A percentile compares a stretch with the other conserved stretches of the same genome.
phyloP scores from a whole-genome alignment of 805 yeast genomes.

The Kuraishia capsulata region DNA sequence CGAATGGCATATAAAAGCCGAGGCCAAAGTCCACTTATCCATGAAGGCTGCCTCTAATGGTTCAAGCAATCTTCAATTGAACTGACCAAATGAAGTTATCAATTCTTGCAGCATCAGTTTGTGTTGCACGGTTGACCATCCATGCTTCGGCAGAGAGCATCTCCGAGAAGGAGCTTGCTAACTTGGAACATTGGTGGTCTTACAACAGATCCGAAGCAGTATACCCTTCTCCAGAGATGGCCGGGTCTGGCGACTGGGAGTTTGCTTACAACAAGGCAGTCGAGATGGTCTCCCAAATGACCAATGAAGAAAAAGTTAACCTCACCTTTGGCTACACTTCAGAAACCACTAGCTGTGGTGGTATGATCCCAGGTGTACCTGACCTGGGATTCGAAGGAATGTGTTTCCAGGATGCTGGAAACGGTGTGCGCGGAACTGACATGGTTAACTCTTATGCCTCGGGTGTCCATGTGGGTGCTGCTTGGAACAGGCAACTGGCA shows the following conservation, averaged over 20 bases:
- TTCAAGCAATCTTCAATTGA: no score
- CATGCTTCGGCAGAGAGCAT: no score
- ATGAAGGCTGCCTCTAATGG: no score
- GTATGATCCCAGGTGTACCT: constrained; percentile 51
- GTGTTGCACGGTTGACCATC: no score
- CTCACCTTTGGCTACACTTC: constrained; percentile 58
- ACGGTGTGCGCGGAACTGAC: constrained; percentile 51
- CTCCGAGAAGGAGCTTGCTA: not conserved
- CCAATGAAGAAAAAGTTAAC: constrained; percentile 50
- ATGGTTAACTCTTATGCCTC: constrained; percentile 48
- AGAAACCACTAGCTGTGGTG: constrained; percentile 57
- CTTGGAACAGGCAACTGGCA: constrained; percentile 44
- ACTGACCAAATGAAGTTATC: no score
- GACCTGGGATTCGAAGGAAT: constrained; percentile 40
- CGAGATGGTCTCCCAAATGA: constrained; percentile 44
- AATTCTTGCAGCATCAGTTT: no score
- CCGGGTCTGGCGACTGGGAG: constrained; percentile 33
- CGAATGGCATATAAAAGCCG: no score
- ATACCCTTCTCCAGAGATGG: constrained; percentile 10
- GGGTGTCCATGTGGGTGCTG: constrained; percentile 48
- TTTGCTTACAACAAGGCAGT: constrained; percentile 48
- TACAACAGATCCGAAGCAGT: constrained; percentile 11
- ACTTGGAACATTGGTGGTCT: constrained; percentile 8
- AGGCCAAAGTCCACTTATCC: no score
- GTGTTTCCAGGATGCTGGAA: constrained; percentile 56